These are phyloP conservation scores for Phytophthora megakarya DNA, from an alignment of 352 stramenopile genomes.

Conservation along the genomic window DNA sequence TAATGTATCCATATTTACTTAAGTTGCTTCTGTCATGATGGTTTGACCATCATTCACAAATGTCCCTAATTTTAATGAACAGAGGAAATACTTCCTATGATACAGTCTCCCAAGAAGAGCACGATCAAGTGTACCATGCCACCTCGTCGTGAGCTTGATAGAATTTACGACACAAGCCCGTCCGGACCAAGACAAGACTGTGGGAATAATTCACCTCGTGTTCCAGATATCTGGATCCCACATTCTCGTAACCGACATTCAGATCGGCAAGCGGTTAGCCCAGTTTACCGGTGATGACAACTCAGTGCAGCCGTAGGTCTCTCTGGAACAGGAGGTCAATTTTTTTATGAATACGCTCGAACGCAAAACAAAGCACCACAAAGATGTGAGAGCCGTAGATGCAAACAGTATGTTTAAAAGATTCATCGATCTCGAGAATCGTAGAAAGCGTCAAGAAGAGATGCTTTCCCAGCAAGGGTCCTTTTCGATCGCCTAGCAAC, in stretches of 20 bases:
- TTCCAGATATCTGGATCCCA: slow-evolving; percentile 34
- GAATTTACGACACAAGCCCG: neutral
- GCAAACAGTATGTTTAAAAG: neutral
- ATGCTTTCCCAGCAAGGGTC: slow-evolving; percentile 8
- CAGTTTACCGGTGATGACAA: slow-evolving; percentile 17
- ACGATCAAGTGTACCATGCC: neutral
- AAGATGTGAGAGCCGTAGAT: neutral
- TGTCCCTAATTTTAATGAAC: no score
- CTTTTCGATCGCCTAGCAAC: neutral
- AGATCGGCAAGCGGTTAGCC: slow-evolving; percentile 29
- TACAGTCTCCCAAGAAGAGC: slow-evolving; percentile 17
- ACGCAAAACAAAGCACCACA: neutral
- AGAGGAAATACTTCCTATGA: no score
- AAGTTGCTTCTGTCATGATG: no score
- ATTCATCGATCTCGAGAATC: slow-evolving; percentile 19
- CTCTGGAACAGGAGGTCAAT: slow-evolving; percentile 14
- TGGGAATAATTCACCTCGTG: slow-evolving; percentile 4
- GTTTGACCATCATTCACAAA: no score
- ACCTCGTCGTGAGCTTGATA: neutral
- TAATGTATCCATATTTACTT: no score
- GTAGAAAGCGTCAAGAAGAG: slow-evolving; percentile 13
- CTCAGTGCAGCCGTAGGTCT: slow-evolving; percentile 9
- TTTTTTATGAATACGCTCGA: neutral
- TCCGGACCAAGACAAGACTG: neutral
- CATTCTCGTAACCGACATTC: slow-evolving; percentile 35